Evolutionary conservation across 306 rosid species (phyloP), one percentile per base, ranked within the genome.

Genomic region (Mimosa pudica): DNA sequence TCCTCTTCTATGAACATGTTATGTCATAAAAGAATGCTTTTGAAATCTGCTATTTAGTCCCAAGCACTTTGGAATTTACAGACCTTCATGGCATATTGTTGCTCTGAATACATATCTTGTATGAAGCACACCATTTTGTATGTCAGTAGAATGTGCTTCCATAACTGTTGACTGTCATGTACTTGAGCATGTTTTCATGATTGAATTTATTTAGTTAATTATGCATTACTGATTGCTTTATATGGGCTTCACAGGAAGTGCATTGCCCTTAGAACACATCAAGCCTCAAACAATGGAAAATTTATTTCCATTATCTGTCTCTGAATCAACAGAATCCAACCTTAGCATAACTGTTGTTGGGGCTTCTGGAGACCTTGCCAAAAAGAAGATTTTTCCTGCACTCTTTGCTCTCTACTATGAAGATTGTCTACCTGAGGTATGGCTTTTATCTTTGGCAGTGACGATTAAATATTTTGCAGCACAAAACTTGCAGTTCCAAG

Each of bases 301-400:
- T 69, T 52, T 83, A 24, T 81, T 87, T 88, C 66, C 66, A 80
- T 76, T 77, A 24, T 65, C 86, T 38, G 87, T 82, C 77, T 79
- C 84, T 7, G 89, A 83, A 78, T 73, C 63, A 49, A 69, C 55
- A 52, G 89, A 84, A 77, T 84, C 92, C 70, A 89, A 88, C 70
- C 90, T 95, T 81, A 92, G 86, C 83, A 92, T 94, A 79, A 92
- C 96, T 54, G 91, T 94, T 78, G 91, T 94, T 82, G 98, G 98
- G 76, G 98, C 98, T 84, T 94, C 98, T 6, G 98, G 98, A 79
- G 98, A 94, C 88, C 97, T 94, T 74, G 98, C 98, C 35, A 94
- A 85, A 78, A 92, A 94, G 92, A 94, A 94, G 89, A 94, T 94
- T 42, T 94, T 94, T 82, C 97, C 98, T 17, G 98, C 98, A 8